Conservation (phyloP, 2,329 filamentous ascomycete genomes). For the Penicillium decumbens region DNA sequence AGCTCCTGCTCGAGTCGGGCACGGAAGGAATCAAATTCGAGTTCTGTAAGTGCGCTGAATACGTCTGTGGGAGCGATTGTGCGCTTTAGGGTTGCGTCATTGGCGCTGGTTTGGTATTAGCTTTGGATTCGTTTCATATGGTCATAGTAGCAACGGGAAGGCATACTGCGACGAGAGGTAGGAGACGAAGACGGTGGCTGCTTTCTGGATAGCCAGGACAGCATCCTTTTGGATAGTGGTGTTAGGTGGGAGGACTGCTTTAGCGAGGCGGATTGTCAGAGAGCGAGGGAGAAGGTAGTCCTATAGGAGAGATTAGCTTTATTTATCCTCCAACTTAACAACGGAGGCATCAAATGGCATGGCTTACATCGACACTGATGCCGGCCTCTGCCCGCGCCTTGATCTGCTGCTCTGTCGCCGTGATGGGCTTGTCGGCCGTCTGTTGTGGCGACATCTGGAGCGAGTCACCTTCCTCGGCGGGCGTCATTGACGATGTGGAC, state of each 20-base stretch:
- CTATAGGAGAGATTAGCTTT: conserved; percentile 29
- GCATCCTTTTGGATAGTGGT: conserved; percentile 64
- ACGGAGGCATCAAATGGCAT: not conserved
- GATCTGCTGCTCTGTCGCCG: conserved; percentile 38
- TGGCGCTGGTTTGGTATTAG: conserved; percentile 44
- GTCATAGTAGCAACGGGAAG: not conserved
- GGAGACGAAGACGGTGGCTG: conserved; percentile 63
- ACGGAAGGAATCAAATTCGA: conserved; percentile 58
- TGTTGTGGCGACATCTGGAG: conserved; percentile 15
- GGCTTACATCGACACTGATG: conserved; percentile 39
- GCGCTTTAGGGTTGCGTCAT: conserved; percentile 59
- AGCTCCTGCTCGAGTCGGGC: conserved; percentile 57
- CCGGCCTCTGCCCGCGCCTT: conserved; percentile 38
- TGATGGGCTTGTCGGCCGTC: conserved; percentile 25
- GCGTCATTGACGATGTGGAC: conserved; percentile 32
- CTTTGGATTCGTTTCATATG: not conserved
- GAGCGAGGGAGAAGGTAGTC: conserved; percentile 61
- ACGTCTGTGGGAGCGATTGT: conserved; percentile 60
- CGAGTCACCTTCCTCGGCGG: conserved; percentile 20
- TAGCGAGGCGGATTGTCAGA: conserved; percentile 58
- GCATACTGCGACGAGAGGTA: conserved; percentile 57
- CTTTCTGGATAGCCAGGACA: conserved; percentile 59
- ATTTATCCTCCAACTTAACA: not conserved
- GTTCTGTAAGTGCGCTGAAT: conserved; percentile 55
- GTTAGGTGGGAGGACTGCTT: conserved; percentile 60